These are phyloP conservation scores for Euphorbia peplus DNA, from an alignment of 345 rosid species.

Conservation along the genomic window DNA sequence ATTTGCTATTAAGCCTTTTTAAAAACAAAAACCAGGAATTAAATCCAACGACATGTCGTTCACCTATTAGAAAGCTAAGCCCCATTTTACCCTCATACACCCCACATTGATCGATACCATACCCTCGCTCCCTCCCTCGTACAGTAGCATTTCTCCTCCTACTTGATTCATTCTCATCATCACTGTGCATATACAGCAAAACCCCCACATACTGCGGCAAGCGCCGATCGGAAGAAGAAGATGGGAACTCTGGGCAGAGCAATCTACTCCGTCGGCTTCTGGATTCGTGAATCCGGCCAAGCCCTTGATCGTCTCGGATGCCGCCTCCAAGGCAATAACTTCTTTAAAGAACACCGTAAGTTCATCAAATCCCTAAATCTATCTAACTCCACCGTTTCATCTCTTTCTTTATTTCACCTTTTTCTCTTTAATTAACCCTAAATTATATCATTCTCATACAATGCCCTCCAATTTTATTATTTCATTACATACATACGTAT, in stretches of 20 bases:
- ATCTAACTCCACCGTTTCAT: background rate
- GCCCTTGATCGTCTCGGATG: constrained; percentile 95
- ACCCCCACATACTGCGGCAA: background rate
- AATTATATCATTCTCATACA: background rate
- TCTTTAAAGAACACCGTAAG: constrained; percentile 82
- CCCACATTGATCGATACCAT: background rate
- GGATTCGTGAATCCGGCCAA: constrained; percentile 95
- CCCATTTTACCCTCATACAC: background rate
- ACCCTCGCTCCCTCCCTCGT: background rate
- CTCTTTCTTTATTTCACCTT: background rate
- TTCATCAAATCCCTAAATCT: constrained; percentile 16
- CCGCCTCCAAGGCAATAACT: constrained; percentile 82
- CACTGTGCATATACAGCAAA: background rate
- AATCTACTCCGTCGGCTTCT: constrained; percentile 83
- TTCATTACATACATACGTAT: no score
- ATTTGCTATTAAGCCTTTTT: no score
- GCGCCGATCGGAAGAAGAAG: background rate
- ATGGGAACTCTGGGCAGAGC: constrained; percentile 93
- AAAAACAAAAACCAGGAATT: no score
- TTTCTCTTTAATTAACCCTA: background rate
- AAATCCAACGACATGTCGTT: no score
- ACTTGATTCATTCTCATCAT: background rate
- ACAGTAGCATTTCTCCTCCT: background rate
- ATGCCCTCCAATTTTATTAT: background rate
- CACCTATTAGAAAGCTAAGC: background rate